These are phyloP conservation scores for Microsporum audouinii DNA, from an alignment of 2,329 filamentous ascomycete genomes.

Conservation along the genomic window DNA sequence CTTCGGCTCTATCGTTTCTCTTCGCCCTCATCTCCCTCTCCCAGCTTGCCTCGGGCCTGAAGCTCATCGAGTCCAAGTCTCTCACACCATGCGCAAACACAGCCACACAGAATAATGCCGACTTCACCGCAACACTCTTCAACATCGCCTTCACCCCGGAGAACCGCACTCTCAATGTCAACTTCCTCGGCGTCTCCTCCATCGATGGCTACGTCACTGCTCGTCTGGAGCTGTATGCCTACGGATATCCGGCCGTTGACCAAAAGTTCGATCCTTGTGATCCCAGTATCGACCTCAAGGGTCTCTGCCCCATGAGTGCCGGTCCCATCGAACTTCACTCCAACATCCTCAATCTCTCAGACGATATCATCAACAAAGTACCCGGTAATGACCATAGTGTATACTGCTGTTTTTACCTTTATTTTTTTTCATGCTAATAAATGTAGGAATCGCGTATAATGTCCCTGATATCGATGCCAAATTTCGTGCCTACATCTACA, in stretches of 20 bases:
- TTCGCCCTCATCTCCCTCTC: conserved; percentile 29
- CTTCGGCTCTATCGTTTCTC: conserved; percentile 26
- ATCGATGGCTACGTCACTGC: conserved; percentile 74
- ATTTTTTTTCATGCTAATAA: background rate
- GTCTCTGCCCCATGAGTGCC: conserved; percentile 83
- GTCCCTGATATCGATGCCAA: conserved; percentile 85
- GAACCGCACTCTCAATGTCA: conserved; percentile 61
- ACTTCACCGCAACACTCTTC: conserved; percentile 80
- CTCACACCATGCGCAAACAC: conserved; percentile 75
- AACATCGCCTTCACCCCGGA: conserved; percentile 55
- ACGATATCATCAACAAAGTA: conserved; percentile 51
- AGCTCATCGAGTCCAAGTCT: conserved; percentile 67
- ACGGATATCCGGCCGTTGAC: conserved; percentile 63
- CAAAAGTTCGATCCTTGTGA: conserved; percentile 65
- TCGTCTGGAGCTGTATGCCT: conserved; percentile 64
- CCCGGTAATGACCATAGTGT: conserved; percentile 42
- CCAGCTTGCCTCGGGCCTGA: conserved; percentile 48
- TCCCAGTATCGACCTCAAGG: conserved; percentile 46
- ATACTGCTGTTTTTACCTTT: background rate
- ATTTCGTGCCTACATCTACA: conserved; percentile 70
- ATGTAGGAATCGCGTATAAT: conserved; percentile 62
- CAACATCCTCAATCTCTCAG: conserved; percentile 48
- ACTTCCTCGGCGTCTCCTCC: conserved; percentile 70
- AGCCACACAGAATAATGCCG: conserved; percentile 68
- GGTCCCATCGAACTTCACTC: conserved; percentile 65